phyloP scores from a whole-genome alignment of 2,329 filamentous ascomycete species.

The Penicillium freii region DNA sequence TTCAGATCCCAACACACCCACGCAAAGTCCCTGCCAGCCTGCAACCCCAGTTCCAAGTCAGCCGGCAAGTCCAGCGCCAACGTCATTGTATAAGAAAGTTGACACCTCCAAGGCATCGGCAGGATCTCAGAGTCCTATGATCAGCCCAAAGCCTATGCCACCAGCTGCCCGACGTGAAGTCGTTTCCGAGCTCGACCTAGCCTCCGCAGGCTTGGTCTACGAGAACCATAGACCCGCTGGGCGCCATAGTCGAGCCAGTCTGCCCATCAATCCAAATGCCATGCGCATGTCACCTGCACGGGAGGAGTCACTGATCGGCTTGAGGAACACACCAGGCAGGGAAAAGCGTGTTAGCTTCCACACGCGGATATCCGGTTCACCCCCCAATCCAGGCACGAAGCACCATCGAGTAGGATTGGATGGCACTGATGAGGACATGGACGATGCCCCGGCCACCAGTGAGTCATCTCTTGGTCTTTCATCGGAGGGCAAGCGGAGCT shows the following conservation, averaged over 20 bases:
- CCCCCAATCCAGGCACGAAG: constrained; percentile 6
- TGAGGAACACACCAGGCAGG: background rate
- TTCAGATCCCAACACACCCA: constrained; percentile 49
- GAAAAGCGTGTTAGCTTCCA: constrained; percentile 21
- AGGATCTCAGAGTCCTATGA: background rate
- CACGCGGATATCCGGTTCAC: constrained; percentile 8
- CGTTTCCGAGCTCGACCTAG: constrained; percentile 4
- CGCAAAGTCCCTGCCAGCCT: constrained; percentile 22
- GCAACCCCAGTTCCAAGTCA: constrained; percentile 25
- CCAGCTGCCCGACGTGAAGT: background rate
- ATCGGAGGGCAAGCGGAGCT: constrained; percentile 10
- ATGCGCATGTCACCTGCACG: constrained; percentile 3
- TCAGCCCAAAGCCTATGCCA: background rate
- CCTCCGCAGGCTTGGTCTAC: constrained; percentile 8
- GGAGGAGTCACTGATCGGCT: background rate
- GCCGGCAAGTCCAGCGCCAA: constrained; percentile 11
- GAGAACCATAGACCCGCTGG: constrained; percentile 5
- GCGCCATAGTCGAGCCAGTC: constrained; percentile 5
- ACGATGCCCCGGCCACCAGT: background rate
- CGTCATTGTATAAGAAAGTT: background rate
- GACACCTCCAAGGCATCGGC: background rate
- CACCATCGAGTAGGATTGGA: background rate
- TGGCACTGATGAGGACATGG: constrained; percentile 3
- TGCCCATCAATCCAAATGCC: background rate
- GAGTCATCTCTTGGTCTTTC: background rate